Evolutionary conservation across 2,329 filamentous ascomycete genomes (phyloP), one percentile per base, ranked within the genome.

Genomic region (Amesomyces nigricolor): DNA sequence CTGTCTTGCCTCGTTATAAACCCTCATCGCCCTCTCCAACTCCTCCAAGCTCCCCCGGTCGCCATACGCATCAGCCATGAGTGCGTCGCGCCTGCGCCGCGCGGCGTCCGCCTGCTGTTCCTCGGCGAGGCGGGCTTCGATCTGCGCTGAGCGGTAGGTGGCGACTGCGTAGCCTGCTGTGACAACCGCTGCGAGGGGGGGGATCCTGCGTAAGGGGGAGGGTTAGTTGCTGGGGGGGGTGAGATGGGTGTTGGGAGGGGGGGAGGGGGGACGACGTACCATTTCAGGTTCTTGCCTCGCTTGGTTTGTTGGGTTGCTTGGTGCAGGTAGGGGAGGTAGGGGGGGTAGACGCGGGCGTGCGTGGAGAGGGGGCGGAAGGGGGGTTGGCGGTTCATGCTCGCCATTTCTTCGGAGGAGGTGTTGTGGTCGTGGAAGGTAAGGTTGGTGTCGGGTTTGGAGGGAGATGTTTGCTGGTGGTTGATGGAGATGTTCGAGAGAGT

Each of bases 1-100:
- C 42, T 60, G 49, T 17, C 51, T 58, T 40, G 60, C 40, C 10
- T 62, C 57, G 53, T 66, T 64, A 59, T 70, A 70, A 1, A 69
- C 58, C 2, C 54, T 55, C 45, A 68, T 60, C 7, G 68, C 68
- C 35, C 54, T 44, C 59, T 70, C 68, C 30, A 70, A 58, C 52
- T 64, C 66, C 53, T 67, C 68, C 37, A 70, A 57, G 51, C 64
- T 67, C 11, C 55, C 57, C 17, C 67, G 55, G 51, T 68, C 66
- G 7, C 67, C 67, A 44, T 69, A 70, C 7, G 68, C 68, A 42
- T 67, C 64, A 37, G 65, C 63, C 45, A 70, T 54, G 14, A 64
- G 57, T 4, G 59, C 60, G 11, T 58, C 56, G 44, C 58, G 54
- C 30, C 58, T 55, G 47, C 57, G 54, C 48, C 56, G 46, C 49